Conservation (phyloP, 202 grass and related monocot species). For the Bolboschoenoplectus hybrid region DNA sequence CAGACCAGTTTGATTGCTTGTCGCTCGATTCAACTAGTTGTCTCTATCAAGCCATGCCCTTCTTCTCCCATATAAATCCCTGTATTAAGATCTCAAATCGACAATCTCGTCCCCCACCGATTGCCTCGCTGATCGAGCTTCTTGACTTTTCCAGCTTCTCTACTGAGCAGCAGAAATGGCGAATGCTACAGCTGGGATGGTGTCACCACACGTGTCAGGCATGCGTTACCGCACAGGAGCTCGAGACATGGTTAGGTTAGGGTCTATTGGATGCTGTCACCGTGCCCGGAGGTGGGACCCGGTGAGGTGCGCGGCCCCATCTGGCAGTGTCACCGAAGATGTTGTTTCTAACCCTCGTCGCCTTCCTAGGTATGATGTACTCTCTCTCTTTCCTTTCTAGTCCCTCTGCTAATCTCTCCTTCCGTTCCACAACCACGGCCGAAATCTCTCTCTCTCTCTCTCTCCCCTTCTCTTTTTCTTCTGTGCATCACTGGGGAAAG, state of each 20-base stretch:
- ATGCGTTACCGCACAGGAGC: neutral
- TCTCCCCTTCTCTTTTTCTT: too few relatives aligned
- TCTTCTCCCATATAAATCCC: neutral
- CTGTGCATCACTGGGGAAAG: too few relatives aligned
- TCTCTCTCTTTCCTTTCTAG: too few relatives aligned
- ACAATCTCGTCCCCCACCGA: neutral
- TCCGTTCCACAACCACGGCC: too few relatives aligned
- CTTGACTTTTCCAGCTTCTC: neutral
- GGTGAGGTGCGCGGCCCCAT: conserved; percentile 6
- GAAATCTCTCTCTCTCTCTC: too few relatives aligned
- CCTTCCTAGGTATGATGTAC: conserved; percentile 21
- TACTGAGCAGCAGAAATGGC: conserved; percentile 3
- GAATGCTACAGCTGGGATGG: conserved; percentile 19
- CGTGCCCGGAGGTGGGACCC: neutral
- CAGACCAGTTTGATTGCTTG: too few relatives aligned
- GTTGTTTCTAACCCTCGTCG: neutral
- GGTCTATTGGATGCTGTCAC: neutral
- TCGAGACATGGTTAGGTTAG: conserved; percentile 15
- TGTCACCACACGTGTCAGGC: neutral
- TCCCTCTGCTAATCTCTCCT: too few relatives aligned
- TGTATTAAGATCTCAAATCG: neutral
- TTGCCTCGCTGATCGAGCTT: neutral
- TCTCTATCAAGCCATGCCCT: neutral
- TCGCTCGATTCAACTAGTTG: too few relatives aligned
- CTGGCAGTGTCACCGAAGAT: neutral